These are phyloP conservation scores for Grosmannia huntii DNA, from an alignment of 2,329 filamentous ascomycete genomes.

Conservation along the genomic window DNA sequence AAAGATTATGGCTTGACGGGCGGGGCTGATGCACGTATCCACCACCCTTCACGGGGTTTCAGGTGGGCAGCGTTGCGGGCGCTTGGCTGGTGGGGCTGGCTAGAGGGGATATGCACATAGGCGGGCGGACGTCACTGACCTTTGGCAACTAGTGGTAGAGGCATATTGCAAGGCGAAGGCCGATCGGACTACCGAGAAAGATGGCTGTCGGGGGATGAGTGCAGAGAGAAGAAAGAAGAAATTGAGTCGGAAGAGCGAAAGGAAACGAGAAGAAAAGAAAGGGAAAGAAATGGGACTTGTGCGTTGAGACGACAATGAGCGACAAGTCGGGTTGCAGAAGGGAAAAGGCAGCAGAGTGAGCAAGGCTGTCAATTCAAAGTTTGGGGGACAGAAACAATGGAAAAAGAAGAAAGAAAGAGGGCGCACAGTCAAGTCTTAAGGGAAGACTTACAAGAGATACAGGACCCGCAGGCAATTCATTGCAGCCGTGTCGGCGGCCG, in stretches of 20 bases:
- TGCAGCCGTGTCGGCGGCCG: too few relatives aligned
- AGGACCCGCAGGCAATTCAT: too few relatives aligned
- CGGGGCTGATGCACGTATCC: slow-evolving; percentile 1
- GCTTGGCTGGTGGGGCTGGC: background rate
- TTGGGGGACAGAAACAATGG: background rate
- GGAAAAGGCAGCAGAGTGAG: background rate
- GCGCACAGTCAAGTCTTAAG: background rate
- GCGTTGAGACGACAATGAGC: too few relatives aligned
- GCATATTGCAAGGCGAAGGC: slow-evolving; percentile 15
- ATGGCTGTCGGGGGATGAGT: background rate
- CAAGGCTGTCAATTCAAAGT: background rate
- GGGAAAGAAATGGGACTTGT: too few relatives aligned
- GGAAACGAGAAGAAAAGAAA: too few relatives aligned
- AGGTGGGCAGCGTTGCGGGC: background rate
- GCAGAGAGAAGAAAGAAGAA: too few relatives aligned
- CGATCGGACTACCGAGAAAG: background rate
- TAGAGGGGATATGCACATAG: background rate
- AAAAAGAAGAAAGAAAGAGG: background rate
- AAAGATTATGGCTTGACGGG: background rate
- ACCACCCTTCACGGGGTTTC: background rate
- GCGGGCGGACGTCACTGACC: slow-evolving; percentile 22
- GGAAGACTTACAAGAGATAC: too few relatives aligned
- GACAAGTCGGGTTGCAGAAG: too few relatives aligned
- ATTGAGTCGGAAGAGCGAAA: too few relatives aligned
- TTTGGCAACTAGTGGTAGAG: slow-evolving; percentile 24